Base-by-base conservation (phyloP, 2,329 filamentous ascomycete species). In the Fusarium piperis region DNA sequence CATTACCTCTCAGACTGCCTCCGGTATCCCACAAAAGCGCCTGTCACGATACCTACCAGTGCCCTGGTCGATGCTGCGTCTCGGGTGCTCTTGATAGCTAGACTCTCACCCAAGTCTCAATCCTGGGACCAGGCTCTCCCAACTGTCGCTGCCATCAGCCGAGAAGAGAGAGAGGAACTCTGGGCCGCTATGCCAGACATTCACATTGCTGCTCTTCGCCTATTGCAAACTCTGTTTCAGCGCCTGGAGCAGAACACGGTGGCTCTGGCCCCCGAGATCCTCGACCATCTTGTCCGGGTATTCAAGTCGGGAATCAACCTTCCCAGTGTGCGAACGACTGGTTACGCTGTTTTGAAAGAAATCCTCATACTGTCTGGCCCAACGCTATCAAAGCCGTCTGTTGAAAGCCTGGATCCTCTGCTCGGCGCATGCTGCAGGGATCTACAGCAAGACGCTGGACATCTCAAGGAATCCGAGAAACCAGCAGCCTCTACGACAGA, bases 81-180 rank as follows among this genome's bases (percentile, higher is more conserved):
- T 15, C 87, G 95, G 48, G 82, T 97, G 30, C 88, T 93, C 36
- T 89, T 92, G 18, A 86, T 97, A 48, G 84, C 85, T 79, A 87
- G 78, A 71, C 89, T 80, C 79, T 88, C 72, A 62, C 85, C 75
- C 73, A 85, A 77, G 78, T 83, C 79, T 67, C 85, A 85, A 65
- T 81, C 79, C 20, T 83, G 83, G 72, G 83, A 87, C 67, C 84
- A 85, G 71, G 85, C 83, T 2, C 81, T 89, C n/a, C 88, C 91
- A 67, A 85, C 91, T 65, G 95, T 94, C 74, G 85, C 90, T 9
- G 91, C 93, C 69, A 89, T 96, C 69, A 87, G 90, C 33, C 89
- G 92, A 67, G 93, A 97, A 56, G 95, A 98, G 81, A 91, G 92
- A 67, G 94, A 97, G 59, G 89, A 91, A 48, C 85, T 98, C 4